Percentiles rank a stretch among this genome's conserved stretches.
phyloP scores from a whole-genome alignment of 2,329 filamentous ascomycete genomes.

The Fusarium verrucosum region DNA sequence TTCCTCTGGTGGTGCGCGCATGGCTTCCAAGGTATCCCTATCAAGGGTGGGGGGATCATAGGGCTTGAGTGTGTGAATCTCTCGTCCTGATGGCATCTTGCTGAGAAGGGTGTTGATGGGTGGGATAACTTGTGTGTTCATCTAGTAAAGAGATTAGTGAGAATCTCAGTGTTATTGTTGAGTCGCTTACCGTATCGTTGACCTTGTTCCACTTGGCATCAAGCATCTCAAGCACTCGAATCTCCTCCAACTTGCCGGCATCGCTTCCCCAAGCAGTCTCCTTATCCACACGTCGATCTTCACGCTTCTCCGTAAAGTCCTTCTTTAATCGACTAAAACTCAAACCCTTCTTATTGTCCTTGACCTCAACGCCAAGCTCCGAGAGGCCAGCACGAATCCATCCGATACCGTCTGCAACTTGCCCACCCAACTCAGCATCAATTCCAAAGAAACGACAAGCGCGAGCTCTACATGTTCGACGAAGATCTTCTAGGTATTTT shows the following conservation, averaged over 20 bases:
- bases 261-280: conserved; percentile 80
- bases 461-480: conserved; percentile 79
- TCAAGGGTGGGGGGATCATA: conserved; percentile 74
- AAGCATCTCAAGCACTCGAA: conserved; percentile 84
- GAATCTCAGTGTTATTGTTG: rapidly evolving
- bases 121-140: conserved; percentile 82
- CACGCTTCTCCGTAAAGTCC: conserved; percentile 78
- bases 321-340: conserved; percentile 74
- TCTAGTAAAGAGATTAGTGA: conserved; percentile 55
- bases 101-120: conserved; percentile 75
- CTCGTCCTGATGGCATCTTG: conserved; percentile 86
- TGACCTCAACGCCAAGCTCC: conserved; percentile 73
- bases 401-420: conserved; percentile 84
- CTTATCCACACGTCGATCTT: conserved; percentile 82
- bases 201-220: conserved; percentile 89
- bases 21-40: conserved; percentile 68
- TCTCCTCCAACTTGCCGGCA: conserved; percentile 85
- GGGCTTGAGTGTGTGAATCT: conserved; percentile 78
- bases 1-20: conserved; percentile 56
- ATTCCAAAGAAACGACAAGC: conserved; percentile 92
- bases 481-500: conserved; percentile 79
- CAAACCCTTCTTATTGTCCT: conserved; percentile 59
- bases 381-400: conserved; percentile 83
- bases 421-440: conserved; percentile 83
- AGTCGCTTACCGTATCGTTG: conserved; percentile 81